Conservation (phyloP, 257 asterid species). For the Marsdenia floribunda region DNA sequence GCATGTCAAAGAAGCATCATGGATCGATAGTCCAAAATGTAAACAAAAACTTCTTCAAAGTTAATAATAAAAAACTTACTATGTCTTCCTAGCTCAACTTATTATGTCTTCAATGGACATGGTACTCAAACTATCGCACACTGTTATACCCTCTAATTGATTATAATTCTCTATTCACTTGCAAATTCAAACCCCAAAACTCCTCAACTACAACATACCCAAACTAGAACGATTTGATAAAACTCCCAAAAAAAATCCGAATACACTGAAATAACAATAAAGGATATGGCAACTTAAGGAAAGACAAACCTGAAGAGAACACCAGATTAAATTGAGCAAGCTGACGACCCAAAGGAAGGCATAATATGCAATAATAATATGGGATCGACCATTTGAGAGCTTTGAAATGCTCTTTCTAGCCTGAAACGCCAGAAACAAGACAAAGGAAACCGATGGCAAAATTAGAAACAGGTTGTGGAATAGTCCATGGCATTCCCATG, state of each 20-base stretch:
- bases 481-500: constrained; percentile 31
- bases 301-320: constrained; percentile 34
- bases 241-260: not conserved
- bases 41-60: not conserved
- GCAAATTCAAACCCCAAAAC: not conserved
- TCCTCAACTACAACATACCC: not conserved
- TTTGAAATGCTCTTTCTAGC: constrained; percentile 31
- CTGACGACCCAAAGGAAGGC: constrained; percentile 39
- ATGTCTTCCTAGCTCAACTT: not conserved
- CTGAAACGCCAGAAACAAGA: constrained; percentile 33
- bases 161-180: not conserved
- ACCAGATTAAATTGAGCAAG: constrained; percentile 39
- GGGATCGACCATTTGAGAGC: constrained; percentile 37
- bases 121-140: not conserved
- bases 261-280: not conserved
- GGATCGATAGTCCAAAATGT: not conserved
- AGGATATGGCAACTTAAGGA: not conserved
- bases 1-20: not conserved
- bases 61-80: not conserved
- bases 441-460: constrained; percentile 25
- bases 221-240: not conserved
- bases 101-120: not conserved
- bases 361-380: constrained; percentile 28
- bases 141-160: not conserved
- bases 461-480: constrained; percentile 31